Evolutionary conservation across 306 rosid genomes (phyloP), one percentile per base, ranked within the genome.

Genomic region (Cicer bijugum): DNA sequence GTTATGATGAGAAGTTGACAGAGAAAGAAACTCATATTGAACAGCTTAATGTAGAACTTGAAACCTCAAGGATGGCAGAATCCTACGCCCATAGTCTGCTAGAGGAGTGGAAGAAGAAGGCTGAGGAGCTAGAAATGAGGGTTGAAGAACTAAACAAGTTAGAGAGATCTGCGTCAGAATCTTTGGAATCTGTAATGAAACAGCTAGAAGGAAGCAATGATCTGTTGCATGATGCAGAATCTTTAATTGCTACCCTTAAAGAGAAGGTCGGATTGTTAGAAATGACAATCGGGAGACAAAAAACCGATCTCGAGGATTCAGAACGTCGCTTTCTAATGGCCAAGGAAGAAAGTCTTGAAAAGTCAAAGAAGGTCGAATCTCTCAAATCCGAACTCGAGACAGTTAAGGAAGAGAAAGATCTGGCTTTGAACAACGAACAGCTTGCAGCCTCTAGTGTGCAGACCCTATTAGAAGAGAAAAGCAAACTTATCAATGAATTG

Each of bases 361-460:
- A 75, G 82, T 85, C 82, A 67, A 84, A 85, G 72, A 81, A 68
- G 77, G 74, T 81, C 1, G 89, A 87, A 82, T 71, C 87, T 53
- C 85, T 91, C 35, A 80, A 84, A 77, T 75, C 83, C 7, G 89
- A 89, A 78, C 86, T 94, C 66, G 91, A 89, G 77, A 81, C 80
- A 37, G 80, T 88, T 56, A 86, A 71, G 83, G 99, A 91, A 79
- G 97, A 91, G 85, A 91, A 87, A 82, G 75, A 74, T 4, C 97
- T 84, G 84, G 99, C 97, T 77, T 79, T 88, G 81, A 76, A 69
- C 71, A 84, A 90, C 44, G 97, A 94, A 84, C 89, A 88, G 60
- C 95, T 91, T 73, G 99, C 96, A 17, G 97, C 99, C 80, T 88
- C 92, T 11, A 88, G 87, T 82, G 95, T 91, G 75, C 96, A 91